A percentile compares a stretch with the other conserved stretches of the same genome.
These are phyloP conservation scores for Lactarius hengduanensis DNA, from an alignment of 768 basidiomycete species.

Conservation along the genomic window DNA sequence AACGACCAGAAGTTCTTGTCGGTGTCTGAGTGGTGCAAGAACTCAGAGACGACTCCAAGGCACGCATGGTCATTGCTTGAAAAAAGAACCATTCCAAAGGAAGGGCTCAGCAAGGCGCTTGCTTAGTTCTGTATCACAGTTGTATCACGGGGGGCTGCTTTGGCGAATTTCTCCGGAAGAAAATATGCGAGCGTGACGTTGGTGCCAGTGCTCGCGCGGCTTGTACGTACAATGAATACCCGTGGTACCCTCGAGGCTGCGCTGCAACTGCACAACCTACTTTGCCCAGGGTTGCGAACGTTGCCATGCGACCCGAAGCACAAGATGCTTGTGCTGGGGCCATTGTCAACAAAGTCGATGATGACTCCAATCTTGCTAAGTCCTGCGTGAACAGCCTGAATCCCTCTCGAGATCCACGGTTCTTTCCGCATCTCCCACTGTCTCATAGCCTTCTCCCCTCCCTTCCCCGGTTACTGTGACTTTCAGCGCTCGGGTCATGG, in stretches of 20 bases:
- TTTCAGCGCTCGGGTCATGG: background rate
- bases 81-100: background rate
- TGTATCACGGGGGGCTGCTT: background rate
- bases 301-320: background rate
- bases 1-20: constrained; percentile 7
- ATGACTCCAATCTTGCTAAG: background rate
- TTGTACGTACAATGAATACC: background rate
- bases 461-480: background rate
- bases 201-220: background rate
- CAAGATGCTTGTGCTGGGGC: background rate
- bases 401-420: background rate
- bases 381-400: background rate
- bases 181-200: background rate
- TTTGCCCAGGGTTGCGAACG: background rate
- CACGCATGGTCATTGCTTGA: background rate
- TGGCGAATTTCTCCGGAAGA: background rate
- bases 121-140: background rate
- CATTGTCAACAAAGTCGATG: background rate
- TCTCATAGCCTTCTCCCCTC: background rate
- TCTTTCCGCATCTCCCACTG: background rate
- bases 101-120: background rate
- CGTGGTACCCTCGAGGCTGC: background rate
- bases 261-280: background rate
- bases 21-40: constrained; percentile 10
- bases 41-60: constrained; percentile 10